Evolutionary conservation across 129 eudicot genomes (phyloP).

Genomic region (Pseudognaphalium luteoalbum): DNA sequence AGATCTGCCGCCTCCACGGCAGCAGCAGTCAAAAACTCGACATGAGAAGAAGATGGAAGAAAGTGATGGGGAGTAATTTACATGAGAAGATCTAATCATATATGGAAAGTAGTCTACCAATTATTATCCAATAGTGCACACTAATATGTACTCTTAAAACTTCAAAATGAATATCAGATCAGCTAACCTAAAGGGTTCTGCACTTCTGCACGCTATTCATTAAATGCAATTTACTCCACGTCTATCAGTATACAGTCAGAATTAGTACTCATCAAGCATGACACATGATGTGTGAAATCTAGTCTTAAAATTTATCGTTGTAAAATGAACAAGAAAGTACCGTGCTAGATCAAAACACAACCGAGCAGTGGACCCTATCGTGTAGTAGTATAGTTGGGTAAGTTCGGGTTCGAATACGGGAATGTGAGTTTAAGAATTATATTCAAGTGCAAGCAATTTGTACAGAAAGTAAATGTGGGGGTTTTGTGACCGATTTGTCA

Average conservation of each 20-base stretch:
- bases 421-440: no score
- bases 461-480: no score
- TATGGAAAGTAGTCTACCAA: not conserved
- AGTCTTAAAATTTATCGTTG: no score
- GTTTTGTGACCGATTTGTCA: no score
- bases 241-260: not conserved
- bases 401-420: no score
- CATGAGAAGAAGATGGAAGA: slow-evolving; percentile 12
- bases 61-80: not conserved
- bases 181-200: slow-evolving; percentile 6
- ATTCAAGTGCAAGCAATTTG: no score
- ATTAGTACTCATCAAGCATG: slow-evolving; percentile 2
- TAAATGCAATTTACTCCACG: slow-evolving; percentile 14
- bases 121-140: slow-evolving; percentile 14
- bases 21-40: slow-evolving; percentile 9
- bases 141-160: slow-evolving; percentile 6
- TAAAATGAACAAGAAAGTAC: no score
- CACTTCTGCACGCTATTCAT: slow-evolving; percentile 6
- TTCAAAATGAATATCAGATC: slow-evolving; percentile 10
- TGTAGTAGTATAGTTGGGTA: no score
- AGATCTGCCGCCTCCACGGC: not conserved
- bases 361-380: no score
- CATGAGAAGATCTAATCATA: not conserved
- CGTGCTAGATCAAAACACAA: no score
- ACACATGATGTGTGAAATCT: no score